These are phyloP conservation scores for Pistacia integerrima DNA, from an alignment of 345 rosid species.

Conservation along the genomic window DNA sequence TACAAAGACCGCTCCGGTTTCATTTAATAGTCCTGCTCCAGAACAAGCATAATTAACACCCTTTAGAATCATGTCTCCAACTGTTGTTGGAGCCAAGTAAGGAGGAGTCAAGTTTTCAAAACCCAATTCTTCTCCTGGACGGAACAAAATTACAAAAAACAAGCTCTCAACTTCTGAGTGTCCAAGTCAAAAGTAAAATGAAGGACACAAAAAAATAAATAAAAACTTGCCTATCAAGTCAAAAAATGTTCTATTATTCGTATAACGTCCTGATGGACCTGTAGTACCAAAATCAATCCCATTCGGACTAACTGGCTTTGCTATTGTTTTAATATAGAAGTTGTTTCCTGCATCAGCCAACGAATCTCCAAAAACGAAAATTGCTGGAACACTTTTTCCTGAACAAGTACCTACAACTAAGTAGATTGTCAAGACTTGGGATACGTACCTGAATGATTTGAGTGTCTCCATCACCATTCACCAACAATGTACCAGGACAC, in stretches of 20 bases:
- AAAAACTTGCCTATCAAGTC: slow-evolving; percentile 28
- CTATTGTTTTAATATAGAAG: background rate
- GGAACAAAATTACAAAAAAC: no score
- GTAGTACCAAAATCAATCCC: slow-evolving; percentile 23
- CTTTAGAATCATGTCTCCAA: no score
- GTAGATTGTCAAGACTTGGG: background rate
- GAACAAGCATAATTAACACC: slow-evolving; percentile 24
- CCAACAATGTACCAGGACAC: no score
- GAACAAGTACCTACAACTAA: background rate
- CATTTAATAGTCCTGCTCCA: slow-evolving; percentile 2
- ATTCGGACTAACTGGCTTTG: slow-evolving; percentile 4
- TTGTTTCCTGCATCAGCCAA: slow-evolving; percentile 3
- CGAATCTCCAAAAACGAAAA: background rate
- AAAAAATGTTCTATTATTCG: slow-evolving; percentile 10
- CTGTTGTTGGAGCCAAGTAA: no score
- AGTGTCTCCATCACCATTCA: no score
- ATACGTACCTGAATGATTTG: no score
- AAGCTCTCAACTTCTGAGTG: no score
- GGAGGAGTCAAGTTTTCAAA: no score
- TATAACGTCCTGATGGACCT: background rate
- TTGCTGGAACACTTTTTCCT: background rate
- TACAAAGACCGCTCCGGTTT: background rate
- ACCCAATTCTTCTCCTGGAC: no score
- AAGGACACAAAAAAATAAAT: background rate
- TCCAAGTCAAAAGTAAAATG: no score